phyloP scores from a whole-genome alignment of 1,139 yeast genomes.

The Saccharomyces hybrid region DNA sequence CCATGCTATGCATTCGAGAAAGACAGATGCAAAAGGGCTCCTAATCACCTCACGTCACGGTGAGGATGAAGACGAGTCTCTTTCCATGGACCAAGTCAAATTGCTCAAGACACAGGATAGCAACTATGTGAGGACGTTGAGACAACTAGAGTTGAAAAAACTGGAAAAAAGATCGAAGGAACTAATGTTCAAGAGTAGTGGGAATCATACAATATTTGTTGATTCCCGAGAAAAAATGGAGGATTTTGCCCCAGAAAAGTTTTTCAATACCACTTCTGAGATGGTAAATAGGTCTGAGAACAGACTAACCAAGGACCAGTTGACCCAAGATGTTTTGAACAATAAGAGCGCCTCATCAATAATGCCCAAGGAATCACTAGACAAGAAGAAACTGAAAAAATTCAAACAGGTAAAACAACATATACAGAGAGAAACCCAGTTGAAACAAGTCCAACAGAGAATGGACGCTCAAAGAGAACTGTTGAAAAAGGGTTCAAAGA shows the following conservation, averaged over 20 bases:
- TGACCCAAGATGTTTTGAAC: slow-evolving; percentile 26
- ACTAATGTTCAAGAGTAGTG: slow-evolving; percentile 47
- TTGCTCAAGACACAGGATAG: slow-evolving; percentile 83
- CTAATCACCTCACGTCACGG: slow-evolving; percentile 59
- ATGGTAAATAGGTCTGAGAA: slow-evolving; percentile 63
- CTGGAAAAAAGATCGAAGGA: slow-evolving; percentile 53
- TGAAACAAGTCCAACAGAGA: slow-evolving; percentile 59
- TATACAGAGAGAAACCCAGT: slow-evolving; percentile 58
- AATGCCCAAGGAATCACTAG: slow-evolving; percentile 38
- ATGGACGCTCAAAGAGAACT: slow-evolving; percentile 76
- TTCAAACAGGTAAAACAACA: slow-evolving; percentile 49
- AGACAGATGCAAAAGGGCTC: slow-evolving; percentile 62
- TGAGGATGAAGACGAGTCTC: slow-evolving; percentile 36
- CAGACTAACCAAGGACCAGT: slow-evolving; percentile 57
- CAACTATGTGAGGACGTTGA: slow-evolving; percentile 71
- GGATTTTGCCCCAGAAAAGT: slow-evolving; percentile 53
- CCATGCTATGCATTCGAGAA: slow-evolving; percentile 75
- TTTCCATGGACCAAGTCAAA: slow-evolving; percentile 69
- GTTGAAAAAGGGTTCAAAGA: slow-evolving; percentile 84
- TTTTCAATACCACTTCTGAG: slow-evolving; percentile 62
- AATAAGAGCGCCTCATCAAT: slow-evolving; percentile 23
- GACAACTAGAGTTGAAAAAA: slow-evolving; percentile 59
- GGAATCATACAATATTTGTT: slow-evolving; percentile 82
- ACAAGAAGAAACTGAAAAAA: slow-evolving; percentile 52
- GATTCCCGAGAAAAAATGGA: slow-evolving; percentile 51